phyloP scores from a whole-genome alignment of 768 basidiomycete species.

The Leccinellum albellum region DNA sequence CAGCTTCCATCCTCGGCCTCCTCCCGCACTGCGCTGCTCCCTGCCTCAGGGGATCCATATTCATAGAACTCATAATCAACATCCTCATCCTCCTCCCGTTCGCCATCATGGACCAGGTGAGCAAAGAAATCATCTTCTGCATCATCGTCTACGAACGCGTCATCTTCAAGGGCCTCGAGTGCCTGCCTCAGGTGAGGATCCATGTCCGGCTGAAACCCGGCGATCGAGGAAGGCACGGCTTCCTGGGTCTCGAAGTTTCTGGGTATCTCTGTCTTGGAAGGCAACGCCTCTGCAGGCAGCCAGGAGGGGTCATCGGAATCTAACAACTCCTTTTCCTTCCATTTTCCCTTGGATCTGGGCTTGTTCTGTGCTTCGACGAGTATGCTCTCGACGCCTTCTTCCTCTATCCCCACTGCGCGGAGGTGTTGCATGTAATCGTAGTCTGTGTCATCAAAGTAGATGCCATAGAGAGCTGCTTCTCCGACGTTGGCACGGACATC shows the following conservation, averaged over 20 bases:
- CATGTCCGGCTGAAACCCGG: conserved; percentile 94
- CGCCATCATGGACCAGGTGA: conserved; percentile 68
- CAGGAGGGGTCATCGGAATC: conserved; percentile 37
- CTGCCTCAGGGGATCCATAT: conserved; percentile 27
- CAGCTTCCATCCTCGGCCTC: conserved; percentile 45
- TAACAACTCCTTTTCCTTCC: conserved; percentile 33
- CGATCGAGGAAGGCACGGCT: conserved; percentile 74
- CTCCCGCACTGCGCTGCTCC: conserved; percentile 20
- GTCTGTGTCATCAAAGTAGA: conserved; percentile 92
- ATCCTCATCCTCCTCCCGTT: conserved; percentile 57
- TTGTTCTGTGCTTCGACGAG: conserved; percentile 71
- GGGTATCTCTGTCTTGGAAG: conserved; percentile 72
- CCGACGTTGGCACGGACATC: conserved; percentile 61
- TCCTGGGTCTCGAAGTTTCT: conserved; percentile 72
- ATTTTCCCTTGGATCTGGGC: conserved; percentile 16
- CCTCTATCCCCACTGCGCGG: conserved; percentile 67
- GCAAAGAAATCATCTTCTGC: conserved; percentile 75
- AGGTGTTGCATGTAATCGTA: conserved; percentile 99
- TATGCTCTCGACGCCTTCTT: conserved; percentile 77
- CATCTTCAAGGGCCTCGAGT: conserved; percentile 92
- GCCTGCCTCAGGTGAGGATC: conserved; percentile 92
- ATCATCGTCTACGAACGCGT: conserved; percentile 83
- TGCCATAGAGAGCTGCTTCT: conserved; percentile 83
- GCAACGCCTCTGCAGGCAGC: conserved; percentile 66
- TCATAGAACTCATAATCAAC: conserved; percentile 68